Evolutionary conservation across 1,284 basidiomycete species (phyloP), one percentile per base, ranked within the genome.

Genomic region (Clitocybe nebularis): DNA sequence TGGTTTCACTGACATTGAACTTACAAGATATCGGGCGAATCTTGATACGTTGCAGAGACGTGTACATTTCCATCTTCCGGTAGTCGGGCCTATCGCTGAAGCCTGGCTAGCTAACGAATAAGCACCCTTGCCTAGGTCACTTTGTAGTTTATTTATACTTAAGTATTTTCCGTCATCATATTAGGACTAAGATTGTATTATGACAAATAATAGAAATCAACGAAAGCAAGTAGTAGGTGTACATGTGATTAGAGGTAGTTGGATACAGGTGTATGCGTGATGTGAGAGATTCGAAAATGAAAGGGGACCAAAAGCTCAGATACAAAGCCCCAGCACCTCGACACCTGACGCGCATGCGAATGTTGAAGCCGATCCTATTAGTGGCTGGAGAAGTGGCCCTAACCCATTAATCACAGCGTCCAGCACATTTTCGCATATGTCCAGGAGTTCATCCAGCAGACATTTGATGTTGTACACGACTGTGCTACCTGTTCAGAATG

Each of bases 71-170:
- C 77, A 77, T 51, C 55, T 89, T 39, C 89, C 87, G 11, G 68
- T 71, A 42, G 74, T 89, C 30, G 89, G 88, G 5, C 68, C 71
- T 39, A 58, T 84, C 16, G 87, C 86, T n/a, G 82, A 86, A 52
- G 67, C 70, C 45, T 89, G 85, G 84, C 71, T 89, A 5, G 67
- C 71, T 11, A 85, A 86, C 49, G 84, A 89, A 62, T 49, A 49
- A 54, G 39, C 39, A 17, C 34, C 10, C 1, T 10, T 5, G 8
- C 1, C 8, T 36, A 36, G 7, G 17, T 14, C n/a, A 16, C 35
- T 34, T 32, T 35, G 20, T 23, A 29, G 24, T 6, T 13, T 43
- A 24, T 23, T 35, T 36, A 42, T 43, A 35, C 50, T 36, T 47
- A 38, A 39, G 35, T 32, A 28, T 38, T 23, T 26, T 21, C 32